Evolutionary conservation across 805 yeast species (phyloP).

Genomic region (Wickerhamiella alocasiicola): DNA sequence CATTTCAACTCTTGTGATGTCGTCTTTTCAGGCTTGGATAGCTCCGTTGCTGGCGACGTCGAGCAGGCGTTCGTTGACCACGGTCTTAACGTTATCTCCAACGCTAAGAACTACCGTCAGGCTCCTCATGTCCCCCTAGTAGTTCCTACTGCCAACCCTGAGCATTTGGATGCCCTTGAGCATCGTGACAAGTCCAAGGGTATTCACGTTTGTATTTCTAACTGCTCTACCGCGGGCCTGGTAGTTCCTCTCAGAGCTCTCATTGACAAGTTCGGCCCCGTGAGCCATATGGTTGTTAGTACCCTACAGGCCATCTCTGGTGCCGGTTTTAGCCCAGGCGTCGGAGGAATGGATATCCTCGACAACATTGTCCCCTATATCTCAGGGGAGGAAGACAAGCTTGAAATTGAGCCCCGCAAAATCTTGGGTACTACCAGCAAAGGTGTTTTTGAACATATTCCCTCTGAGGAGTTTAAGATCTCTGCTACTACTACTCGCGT

Average conservation of each 20-base stretch:
- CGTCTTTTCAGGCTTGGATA: conserved; percentile 88
- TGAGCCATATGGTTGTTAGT: conserved; percentile 73
- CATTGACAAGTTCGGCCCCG: conserved; percentile 79
- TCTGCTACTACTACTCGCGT: conserved; percentile 96
- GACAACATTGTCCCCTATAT: conserved; percentile 94
- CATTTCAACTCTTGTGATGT: conserved; percentile 81
- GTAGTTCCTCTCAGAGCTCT: conserved; percentile 96
- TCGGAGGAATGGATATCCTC: conserved; percentile 83
- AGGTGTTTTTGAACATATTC: conserved; percentile 31
- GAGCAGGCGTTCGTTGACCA: conserved; percentile 73
- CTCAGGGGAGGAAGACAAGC: conserved; percentile 94
- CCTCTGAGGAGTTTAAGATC: conserved; percentile 53
- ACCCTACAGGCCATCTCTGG: conserved; percentile 97
- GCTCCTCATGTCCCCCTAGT: conserved; percentile 76
- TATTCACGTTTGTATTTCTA: conserved; percentile 85
- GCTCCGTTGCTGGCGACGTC: conserved; percentile 85
- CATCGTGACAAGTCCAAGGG: conserved; percentile 46
- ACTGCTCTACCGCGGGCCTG: conserved; percentile 96
- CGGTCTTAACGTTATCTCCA: conserved; percentile 78
- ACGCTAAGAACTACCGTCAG: conserved; percentile 93
- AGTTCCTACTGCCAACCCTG: conserved; percentile 91
- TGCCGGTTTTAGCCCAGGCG: conserved; percentile 97
- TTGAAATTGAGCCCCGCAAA: conserved; percentile 96
- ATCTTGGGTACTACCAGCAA: conserved; percentile 54
- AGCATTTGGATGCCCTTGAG: conserved; percentile 61